Evolutionary conservation across 148 eudicot species (phyloP).

Genomic region (Fallopia convolvulus): DNA sequence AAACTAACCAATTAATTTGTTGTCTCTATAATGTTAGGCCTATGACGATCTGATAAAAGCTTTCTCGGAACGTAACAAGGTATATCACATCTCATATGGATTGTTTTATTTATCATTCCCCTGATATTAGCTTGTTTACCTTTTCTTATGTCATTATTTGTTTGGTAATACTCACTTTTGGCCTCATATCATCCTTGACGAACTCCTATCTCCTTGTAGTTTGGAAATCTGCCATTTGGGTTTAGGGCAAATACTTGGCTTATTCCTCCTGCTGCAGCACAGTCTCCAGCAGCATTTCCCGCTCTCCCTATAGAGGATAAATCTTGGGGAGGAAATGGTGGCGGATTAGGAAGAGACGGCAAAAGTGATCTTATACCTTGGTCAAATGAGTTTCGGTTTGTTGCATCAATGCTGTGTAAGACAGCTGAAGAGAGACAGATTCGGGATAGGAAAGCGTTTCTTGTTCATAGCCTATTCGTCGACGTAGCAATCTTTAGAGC

Average conservation of each 20-base stretch:
- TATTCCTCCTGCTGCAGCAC: conserved; percentile 81
- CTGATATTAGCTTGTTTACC: neutral
- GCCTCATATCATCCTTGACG: neutral
- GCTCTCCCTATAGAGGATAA: conserved; percentile 88
- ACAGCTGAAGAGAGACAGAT: conserved; percentile 92
- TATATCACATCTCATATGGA: conserved; percentile 14
- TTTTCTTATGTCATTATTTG: neutral
- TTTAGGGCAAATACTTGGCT: conserved; percentile 99
- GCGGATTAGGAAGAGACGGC: conserved; percentile 92
- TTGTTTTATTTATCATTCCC: conserved; percentile 10
- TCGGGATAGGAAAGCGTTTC: conserved; percentile 93
- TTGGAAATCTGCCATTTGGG: conserved; percentile 97
- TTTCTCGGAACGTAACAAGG: conserved; percentile 93
- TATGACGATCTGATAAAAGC: conserved; percentile 94
- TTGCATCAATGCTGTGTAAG: conserved; percentile 96
- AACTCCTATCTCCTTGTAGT: conserved; percentile 38
- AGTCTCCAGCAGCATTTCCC: conserved; percentile 57
- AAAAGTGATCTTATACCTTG: conserved; percentile 73
- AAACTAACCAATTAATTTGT: neutral
- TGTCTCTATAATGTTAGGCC: conserved; percentile 44
- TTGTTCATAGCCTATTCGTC: conserved; percentile 87
- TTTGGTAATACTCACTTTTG: conserved; percentile 5
- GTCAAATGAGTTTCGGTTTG: conserved; percentile 70
- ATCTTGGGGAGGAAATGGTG: conserved; percentile 97
- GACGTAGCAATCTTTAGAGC: conserved; percentile 94